phyloP scores from a whole-genome alignment of 805 yeast genomes.

The Ogataea corticis region DNA sequence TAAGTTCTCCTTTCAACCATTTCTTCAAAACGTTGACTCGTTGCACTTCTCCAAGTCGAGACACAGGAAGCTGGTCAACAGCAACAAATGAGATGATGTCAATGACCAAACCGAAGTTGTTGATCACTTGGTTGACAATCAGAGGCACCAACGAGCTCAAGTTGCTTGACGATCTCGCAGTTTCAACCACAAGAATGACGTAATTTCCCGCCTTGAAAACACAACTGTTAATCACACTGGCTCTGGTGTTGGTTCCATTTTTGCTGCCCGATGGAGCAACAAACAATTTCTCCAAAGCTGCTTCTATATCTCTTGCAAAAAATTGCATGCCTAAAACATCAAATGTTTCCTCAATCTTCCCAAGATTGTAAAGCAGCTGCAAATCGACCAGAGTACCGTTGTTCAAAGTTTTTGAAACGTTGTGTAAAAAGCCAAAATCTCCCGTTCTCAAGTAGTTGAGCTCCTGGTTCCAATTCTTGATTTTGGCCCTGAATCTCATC shows the following conservation, averaged over 20 bases:
- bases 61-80: conserved; percentile 61
- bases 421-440: conserved; percentile 89
- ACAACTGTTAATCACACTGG: conserved; percentile 34
- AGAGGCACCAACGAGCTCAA: conserved; percentile 81
- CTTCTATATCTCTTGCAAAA: conserved; percentile 82
- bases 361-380: conserved; percentile 83
- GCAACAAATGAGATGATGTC: conserved; percentile 83
- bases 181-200: conserved; percentile 72
- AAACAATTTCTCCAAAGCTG: conserved; percentile 50
- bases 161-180: conserved; percentile 43
- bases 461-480: conserved; percentile 63
- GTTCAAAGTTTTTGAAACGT: conserved; percentile 45
- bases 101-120: conserved; percentile 76
- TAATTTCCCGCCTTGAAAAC: conserved; percentile 82
- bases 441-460: conserved; percentile 83
- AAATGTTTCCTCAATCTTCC: conserved; percentile 81
- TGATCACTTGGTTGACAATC: conserved; percentile 73
- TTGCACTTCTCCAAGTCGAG: conserved; percentile 75
- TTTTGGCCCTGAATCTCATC: conserved; percentile 61
- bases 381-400: conserved; percentile 39
- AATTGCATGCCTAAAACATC: conserved; percentile 91
- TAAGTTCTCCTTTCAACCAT: conserved; percentile 54
- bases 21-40: conserved; percentile 61
- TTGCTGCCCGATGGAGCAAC: not conserved
- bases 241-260: not conserved